phyloP scores from a whole-genome alignment of 2,329 filamentous ascomycete genomes.

The Podosphaera fusca region DNA sequence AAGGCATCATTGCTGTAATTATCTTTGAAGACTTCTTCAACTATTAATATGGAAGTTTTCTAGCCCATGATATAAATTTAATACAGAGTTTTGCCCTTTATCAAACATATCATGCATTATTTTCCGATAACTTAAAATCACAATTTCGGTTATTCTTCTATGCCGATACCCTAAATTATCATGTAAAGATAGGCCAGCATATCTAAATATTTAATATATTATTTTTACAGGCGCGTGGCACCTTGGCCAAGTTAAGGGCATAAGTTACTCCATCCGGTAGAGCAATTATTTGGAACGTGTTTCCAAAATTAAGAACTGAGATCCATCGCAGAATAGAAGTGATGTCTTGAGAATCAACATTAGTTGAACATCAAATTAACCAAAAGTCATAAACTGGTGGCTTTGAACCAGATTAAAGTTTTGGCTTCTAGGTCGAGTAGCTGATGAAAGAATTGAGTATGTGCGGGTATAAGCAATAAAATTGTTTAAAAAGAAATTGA shows the following conservation, averaged over 20 bases:
- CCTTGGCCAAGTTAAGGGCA: not conserved
- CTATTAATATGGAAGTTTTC: not conserved
- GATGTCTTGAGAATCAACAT: not conserved
- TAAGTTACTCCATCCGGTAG: not conserved
- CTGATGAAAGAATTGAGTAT: not conserved
- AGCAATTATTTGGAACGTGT: not conserved
- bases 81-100: not conserved
- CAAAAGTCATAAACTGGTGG: not conserved
- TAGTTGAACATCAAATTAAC: not conserved
- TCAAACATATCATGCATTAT: not conserved
- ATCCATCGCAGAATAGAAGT: not conserved
- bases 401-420: not conserved
- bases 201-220: not conserved
- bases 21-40: not conserved
- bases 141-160: too few species aligned
- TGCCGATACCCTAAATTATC: not conserved
- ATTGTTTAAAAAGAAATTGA: not conserved
- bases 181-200: not conserved
- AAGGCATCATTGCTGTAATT: too few species aligned
- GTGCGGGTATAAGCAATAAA: not conserved
- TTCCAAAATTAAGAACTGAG: not conserved
- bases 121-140: not conserved
- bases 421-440: not conserved
- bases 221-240: not conserved
- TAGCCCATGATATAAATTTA: not conserved